Evolutionary conservation across 306 rosid species (phyloP).

Genomic region (Calophaca sinica): DNA sequence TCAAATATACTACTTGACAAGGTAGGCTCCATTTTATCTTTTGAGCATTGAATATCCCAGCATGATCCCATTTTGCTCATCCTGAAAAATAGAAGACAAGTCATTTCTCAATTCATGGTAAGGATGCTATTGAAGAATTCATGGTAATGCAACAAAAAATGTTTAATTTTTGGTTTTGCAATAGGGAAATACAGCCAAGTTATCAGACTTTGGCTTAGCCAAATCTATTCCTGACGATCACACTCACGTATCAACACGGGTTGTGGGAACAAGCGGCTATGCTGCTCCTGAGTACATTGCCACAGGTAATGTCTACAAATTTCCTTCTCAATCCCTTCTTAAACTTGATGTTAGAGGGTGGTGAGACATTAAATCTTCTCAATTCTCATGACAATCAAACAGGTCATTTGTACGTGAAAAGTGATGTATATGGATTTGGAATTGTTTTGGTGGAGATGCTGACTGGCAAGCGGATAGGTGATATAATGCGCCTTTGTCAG

Average conservation of each 20-base stretch:
- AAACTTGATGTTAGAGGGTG: conserved; percentile 9
- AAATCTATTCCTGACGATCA: conserved; percentile 65
- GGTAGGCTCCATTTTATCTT: conserved; percentile 55
- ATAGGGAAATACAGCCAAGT: conserved; percentile 73
- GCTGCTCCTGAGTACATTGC: conserved; percentile 85
- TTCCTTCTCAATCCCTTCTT: conserved; percentile 26
- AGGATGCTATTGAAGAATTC: background rate
- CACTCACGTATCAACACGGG: conserved; percentile 74
- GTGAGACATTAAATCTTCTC: background rate
- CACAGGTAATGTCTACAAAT: conserved; percentile 60
- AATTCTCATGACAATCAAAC: conserved; percentile 26
- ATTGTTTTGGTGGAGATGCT: conserved; percentile 78
- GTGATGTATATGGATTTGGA: conserved; percentile 91
- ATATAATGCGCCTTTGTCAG: conserved; percentile 49
- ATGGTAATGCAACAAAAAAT: background rate
- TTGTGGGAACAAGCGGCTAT: conserved; percentile 78
- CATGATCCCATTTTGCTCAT: conserved; percentile 35
- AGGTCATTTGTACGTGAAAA: conserved; percentile 84
- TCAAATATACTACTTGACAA: conserved; percentile 84
- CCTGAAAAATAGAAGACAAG: background rate
- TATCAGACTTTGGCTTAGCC: conserved; percentile 93
- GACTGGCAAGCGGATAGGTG: conserved; percentile 66
- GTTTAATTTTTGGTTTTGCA: conserved; percentile 36
- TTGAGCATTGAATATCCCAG: background rate
- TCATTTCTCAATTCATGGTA: conserved; percentile 1